These are phyloP conservation scores for Colletotrichum tanaceti DNA, from an alignment of 2,329 filamentous ascomycete genomes.

Conservation along the genomic window DNA sequence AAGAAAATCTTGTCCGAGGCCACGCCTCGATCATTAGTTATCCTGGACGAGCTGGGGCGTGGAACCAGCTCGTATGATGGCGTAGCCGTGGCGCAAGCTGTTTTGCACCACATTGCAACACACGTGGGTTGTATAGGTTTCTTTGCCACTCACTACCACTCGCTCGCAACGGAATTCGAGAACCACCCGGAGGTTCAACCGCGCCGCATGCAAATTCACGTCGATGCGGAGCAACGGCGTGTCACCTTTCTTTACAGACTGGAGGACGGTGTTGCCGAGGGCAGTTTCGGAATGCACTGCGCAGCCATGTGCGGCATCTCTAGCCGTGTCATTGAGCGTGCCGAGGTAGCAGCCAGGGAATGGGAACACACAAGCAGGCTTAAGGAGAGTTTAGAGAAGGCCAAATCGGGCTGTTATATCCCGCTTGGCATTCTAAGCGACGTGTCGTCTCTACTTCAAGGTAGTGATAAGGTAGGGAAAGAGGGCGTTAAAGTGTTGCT, in stretches of 20 bases:
- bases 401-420: constrained; percentile 82
- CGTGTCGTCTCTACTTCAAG: constrained; percentile 79
- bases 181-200: constrained; percentile 87
- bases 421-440: constrained; percentile 90
- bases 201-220: constrained; percentile 93
- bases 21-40: constrained; percentile 92
- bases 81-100: constrained; percentile 94
- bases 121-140: constrained; percentile 95
- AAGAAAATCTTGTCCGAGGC: constrained; percentile 98
- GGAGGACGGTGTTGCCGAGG: constrained; percentile 92
- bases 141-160: constrained; percentile 98
- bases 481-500: constrained; percentile 69
- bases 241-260: constrained; percentile 98
- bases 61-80: constrained; percentile 97
- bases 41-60: constrained; percentile 94
- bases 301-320: constrained; percentile 98
- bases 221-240: constrained; percentile 84
- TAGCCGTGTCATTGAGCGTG: constrained; percentile 81
- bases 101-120: constrained; percentile 94
- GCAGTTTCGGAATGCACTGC: constrained; percentile 99
- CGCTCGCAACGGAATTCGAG: constrained; percentile 89
- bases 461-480: constrained; percentile 61
- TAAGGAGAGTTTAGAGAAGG: constrained; percentile 87
- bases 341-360: constrained; percentile 87
- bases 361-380: constrained; percentile 96